Evolutionary conservation across 78 protist species (phyloP).

Genomic region (Dictyostelium intermedium): DNA sequence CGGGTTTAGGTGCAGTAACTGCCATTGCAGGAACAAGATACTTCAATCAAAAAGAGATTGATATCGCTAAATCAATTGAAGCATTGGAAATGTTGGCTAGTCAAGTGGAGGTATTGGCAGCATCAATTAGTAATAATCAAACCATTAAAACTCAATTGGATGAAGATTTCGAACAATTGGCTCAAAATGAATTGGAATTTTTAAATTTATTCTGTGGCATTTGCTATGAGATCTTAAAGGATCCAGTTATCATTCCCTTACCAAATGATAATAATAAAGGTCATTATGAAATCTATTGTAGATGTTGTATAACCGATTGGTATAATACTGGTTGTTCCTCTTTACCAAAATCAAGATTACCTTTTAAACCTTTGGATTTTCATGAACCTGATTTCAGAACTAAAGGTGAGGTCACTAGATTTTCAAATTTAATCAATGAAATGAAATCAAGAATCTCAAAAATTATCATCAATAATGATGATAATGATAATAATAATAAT

Average conservation of each 20-base stretch:
- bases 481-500: too few species aligned
- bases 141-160: neutral
- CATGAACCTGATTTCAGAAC: neutral
- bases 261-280: neutral
- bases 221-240: neutral
- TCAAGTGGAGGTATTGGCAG: neutral
- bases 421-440: neutral
- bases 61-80: neutral
- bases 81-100: neutral
- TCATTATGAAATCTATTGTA: neutral
- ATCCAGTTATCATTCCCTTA: neutral
- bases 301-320: neutral
- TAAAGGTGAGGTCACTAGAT: neutral
- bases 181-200: neutral
- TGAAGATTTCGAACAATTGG: neutral
- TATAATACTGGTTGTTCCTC: neutral
- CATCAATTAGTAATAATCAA: neutral
- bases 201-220: neutral
- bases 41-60: neutral
- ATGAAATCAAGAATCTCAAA: neutral
- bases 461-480: too few species aligned
- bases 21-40: neutral
- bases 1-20: neutral
- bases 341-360: neutral
- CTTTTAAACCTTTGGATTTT: neutral